Evolutionary conservation across 768 basidiomycete genomes (phyloP).

Genomic region (Podaxis pistillaris): DNA sequence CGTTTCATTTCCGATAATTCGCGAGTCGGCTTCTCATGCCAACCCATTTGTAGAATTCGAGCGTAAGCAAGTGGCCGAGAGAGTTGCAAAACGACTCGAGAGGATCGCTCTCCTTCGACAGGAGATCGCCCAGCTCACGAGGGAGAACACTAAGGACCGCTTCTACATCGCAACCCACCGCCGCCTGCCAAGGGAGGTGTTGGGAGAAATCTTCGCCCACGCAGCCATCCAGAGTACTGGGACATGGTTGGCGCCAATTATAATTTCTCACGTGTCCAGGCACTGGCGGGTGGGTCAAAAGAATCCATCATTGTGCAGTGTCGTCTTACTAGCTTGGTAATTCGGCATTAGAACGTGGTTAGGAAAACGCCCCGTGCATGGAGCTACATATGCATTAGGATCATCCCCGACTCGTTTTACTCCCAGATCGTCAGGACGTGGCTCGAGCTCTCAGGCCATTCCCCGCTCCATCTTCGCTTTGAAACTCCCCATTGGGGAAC

Average conservation of each 20-base stretch:
- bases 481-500: constrained; percentile 14
- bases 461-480: constrained; percentile 7
- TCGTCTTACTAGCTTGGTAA: not conserved
- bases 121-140: constrained; percentile 11
- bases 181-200: constrained; percentile 10
- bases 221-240: not conserved
- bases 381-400: constrained; percentile 12
- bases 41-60: constrained; percentile 10
- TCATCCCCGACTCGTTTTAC: not conserved
- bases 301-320: not conserved
- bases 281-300: constrained; percentile 14
- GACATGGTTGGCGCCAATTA: constrained; percentile 12
- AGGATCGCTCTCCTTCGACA: constrained; percentile 9
- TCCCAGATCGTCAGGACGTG: constrained; percentile 9
- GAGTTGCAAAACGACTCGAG: constrained; percentile 1
- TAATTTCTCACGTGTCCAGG: constrained; percentile 15
- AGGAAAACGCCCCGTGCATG: constrained; percentile 6
- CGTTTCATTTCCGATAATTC: constrained; percentile 10
- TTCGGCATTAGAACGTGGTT: constrained; percentile 8
- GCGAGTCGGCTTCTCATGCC: not conserved
- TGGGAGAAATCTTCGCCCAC: constrained; percentile 13
- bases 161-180: constrained; percentile 16
- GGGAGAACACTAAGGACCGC: constrained; percentile 8
- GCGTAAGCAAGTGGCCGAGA: not conserved
- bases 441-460: constrained; percentile 3